Conservation (phyloP, 169 alveolate genomes). For the Eimeria necatrix region DNA sequence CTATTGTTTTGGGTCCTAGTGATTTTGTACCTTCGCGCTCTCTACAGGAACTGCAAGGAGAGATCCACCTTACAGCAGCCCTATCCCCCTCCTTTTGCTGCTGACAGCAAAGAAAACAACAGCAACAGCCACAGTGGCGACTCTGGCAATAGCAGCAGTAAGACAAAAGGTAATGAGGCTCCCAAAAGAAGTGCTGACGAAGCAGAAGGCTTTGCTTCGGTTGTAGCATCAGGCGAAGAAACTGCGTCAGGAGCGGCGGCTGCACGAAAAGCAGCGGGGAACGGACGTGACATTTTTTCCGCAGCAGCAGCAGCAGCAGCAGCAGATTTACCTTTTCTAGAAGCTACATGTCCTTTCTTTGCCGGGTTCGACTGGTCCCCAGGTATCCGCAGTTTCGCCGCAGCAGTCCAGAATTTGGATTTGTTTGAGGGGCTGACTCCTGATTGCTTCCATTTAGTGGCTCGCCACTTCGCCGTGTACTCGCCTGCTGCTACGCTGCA, state of each 20-base stretch:
- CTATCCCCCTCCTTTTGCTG: conserved; percentile 7
- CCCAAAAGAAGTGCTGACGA: background rate
- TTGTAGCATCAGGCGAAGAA: background rate
- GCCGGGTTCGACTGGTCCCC: conserved; percentile 5
- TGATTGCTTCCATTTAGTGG: conserved; percentile 1
- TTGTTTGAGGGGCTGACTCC: conserved; percentile 7
- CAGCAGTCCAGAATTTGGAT: background rate
- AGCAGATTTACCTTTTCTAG: conserved; percentile 62
- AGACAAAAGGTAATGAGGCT: background rate
- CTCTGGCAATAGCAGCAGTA: conserved; percentile 35
- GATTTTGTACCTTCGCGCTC: conserved; percentile 54
- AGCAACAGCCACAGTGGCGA: conserved; percentile 14
- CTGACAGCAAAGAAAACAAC: conserved; percentile 4
- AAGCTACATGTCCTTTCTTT: conserved; percentile 26
- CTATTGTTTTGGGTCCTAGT: conserved; percentile 71
- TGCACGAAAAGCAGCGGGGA: background rate
- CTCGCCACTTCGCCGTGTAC: conserved; percentile 52
- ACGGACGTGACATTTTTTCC: background rate
- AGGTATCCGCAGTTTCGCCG: background rate
- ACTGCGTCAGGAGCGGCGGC: background rate
- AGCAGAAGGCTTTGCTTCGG: background rate
- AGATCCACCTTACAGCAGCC: background rate
- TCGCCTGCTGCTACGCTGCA: conserved; percentile 69
- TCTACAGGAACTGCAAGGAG: conserved; percentile 52
- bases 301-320: conserved; percentile 65